Evolutionary conservation across 352 stramenopile species (phyloP).

Genomic region (Pythium folliculosum): DNA sequence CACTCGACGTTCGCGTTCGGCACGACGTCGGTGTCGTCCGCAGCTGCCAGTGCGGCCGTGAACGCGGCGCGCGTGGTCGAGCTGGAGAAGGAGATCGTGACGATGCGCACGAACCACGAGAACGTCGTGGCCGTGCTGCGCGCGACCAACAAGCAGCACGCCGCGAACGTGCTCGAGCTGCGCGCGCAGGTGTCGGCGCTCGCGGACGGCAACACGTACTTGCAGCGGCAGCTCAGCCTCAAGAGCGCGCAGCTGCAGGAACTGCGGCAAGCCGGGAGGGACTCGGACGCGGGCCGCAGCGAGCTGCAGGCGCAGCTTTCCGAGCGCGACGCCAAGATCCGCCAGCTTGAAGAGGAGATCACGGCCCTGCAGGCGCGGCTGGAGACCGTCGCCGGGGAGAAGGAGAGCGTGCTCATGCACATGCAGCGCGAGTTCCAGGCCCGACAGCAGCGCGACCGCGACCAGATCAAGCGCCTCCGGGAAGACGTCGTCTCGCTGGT

Average conservation of each 20-base stretch:
- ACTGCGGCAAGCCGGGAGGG: conserved; percentile 46
- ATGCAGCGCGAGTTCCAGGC: conserved; percentile 46
- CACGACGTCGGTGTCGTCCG: conserved; percentile 17
- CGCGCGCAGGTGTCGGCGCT: conserved; percentile 60
- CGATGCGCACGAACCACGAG: conserved; percentile 66
- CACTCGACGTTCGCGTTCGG: conserved; percentile 31
- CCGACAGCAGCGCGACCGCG: conserved; percentile 48
- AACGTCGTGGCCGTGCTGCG: conserved; percentile 69
- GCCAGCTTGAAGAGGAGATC: conserved; percentile 61
- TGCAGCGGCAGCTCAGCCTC: conserved; percentile 59
- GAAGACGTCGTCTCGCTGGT: conserved; percentile 62
- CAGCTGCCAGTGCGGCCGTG: conserved; percentile 14
- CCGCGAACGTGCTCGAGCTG: conserved; percentile 63
- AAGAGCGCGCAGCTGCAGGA: conserved; percentile 60
- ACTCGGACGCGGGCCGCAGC: conserved; percentile 33
- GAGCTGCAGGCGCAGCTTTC: conserved; percentile 51
- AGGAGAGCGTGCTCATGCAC: conserved; percentile 60
- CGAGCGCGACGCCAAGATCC: conserved; percentile 60
- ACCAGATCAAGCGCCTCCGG: conserved; percentile 51
- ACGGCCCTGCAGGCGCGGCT: conserved; percentile 44
- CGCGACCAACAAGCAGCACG: conserved; percentile 72
- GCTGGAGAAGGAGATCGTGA: conserved; percentile 62
- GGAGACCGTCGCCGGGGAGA: conserved; percentile 46
- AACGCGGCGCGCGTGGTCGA: conserved; percentile 41
- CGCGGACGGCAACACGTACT: conserved; percentile 56